phyloP scores from a whole-genome alignment of 352 stramenopile species.

The Thraustochytrium sp. region DNA sequence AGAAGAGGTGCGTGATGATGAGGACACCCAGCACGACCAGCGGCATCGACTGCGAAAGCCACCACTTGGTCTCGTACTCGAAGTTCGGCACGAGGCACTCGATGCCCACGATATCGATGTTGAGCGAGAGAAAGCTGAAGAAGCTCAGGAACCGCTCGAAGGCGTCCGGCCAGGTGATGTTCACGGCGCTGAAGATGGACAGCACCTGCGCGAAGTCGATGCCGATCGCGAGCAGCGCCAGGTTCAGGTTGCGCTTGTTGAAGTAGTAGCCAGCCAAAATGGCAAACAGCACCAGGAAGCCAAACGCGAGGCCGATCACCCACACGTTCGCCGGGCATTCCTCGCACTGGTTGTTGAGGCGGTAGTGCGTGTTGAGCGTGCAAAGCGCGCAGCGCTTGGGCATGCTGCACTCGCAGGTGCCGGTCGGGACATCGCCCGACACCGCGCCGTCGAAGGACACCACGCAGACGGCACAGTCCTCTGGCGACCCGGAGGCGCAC shows the following conservation, averaged over 20 bases:
- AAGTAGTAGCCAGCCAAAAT: constrained; percentile 44
- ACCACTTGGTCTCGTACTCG: constrained; percentile 67
- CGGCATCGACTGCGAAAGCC: constrained; percentile 19
- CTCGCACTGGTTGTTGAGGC: constrained; percentile 48
- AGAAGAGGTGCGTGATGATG: constrained; percentile 32
- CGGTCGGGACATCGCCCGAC: background rate
- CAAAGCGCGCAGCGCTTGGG: constrained; percentile 39
- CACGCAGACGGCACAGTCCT: background rate
- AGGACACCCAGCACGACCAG: constrained; percentile 32
- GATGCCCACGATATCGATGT: constrained; percentile 68
- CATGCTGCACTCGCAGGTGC: constrained; percentile 32
- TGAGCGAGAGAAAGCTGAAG: constrained; percentile 70
- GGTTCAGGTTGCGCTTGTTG: constrained; percentile 47
- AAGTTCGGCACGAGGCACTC: constrained; percentile 69
- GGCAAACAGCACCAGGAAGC: background rate
- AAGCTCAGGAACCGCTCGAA: constrained; percentile 63
- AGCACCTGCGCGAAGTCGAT: constrained; percentile 78
- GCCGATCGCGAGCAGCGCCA: constrained; percentile 63
- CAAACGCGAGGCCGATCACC: constrained; percentile 44
- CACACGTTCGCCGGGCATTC: constrained; percentile 50
- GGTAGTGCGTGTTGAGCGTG: constrained; percentile 45
- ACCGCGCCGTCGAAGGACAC: background rate
- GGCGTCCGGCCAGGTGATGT: constrained; percentile 62
- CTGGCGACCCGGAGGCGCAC: background rate
- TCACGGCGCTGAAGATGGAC: constrained; percentile 66